A percentile compares a stretch with the other conserved stretches of the same genome.
Evolutionary conservation across 225 moss, liverwort and hornwort genomes (phyloP).

Genomic region (Pseudoscleropodium purum): DNA sequence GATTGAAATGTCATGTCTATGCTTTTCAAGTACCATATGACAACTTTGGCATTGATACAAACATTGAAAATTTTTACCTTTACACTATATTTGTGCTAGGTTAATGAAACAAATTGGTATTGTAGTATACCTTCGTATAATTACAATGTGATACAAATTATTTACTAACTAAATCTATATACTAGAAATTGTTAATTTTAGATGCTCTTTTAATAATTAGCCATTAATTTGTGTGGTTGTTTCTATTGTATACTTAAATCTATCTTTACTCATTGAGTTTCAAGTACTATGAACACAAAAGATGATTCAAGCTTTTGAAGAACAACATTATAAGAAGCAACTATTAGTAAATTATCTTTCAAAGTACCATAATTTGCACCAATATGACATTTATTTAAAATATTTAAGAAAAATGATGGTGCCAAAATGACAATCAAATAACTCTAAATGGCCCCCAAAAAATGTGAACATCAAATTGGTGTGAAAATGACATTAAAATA

Average conservation of each 20-base stretch:
- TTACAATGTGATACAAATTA: not conserved
- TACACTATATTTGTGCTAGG: no score
- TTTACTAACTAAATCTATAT: not conserved
- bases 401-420: not conserved
- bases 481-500: no score
- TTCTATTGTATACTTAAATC: not conserved
- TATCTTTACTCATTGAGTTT: not conserved
- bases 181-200: not conserved
- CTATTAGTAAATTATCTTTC: not conserved
- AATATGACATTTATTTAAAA: not conserved
- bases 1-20: no score
- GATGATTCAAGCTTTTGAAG: not conserved
- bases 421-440: not conserved
- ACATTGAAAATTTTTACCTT: no score
- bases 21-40: no score
- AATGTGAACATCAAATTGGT: no score
- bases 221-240: not conserved
- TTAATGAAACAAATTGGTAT: no score
- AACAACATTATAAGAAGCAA: not conserved
- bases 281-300: not conserved
- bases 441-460: not conserved
- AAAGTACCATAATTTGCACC: not conserved
- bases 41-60: no score
- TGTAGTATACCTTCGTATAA: no score
- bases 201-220: not conserved